phyloP scores from a whole-genome alignment of 441 rosid species.

The Gossypium aridum region DNA sequence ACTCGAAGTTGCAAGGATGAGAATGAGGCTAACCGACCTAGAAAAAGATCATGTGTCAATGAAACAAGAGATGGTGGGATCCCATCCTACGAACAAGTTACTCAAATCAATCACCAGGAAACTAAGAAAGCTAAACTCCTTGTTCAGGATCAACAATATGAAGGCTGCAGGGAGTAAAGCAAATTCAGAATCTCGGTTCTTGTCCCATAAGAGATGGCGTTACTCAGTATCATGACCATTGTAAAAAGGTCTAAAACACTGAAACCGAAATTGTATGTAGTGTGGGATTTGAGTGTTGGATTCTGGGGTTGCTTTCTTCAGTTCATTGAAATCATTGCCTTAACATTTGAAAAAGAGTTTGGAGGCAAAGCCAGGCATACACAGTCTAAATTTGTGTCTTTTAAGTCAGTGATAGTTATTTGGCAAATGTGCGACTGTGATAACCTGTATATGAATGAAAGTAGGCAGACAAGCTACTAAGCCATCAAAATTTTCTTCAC shows the following conservation, averaged over 20 bases:
- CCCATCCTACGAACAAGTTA: slow-evolving; percentile 65
- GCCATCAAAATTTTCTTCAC: not conserved
- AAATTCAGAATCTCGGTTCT: slow-evolving; percentile 54
- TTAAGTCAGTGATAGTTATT: not conserved
- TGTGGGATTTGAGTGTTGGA: not conserved
- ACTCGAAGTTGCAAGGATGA: slow-evolving; percentile 95
- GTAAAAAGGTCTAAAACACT: slow-evolving; percentile 12
- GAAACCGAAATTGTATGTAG: slow-evolving; percentile 15
- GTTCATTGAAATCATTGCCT: not conserved
- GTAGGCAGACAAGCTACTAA: not conserved
- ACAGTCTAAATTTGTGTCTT: not conserved
- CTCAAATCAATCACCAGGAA: slow-evolving; percentile 73
- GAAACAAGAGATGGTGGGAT: slow-evolving; percentile 70
- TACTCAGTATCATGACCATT: slow-evolving; percentile 63
- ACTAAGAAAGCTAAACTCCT: slow-evolving; percentile 67
- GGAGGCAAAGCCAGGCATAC: not conserved
- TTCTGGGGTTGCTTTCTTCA: slow-evolving; percentile 5
- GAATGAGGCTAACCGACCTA: slow-evolving; percentile 90
- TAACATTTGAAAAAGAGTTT: not conserved
- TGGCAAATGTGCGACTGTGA: slow-evolving; percentile 2
- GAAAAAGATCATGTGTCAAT: slow-evolving; percentile 92
- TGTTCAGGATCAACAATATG: slow-evolving; percentile 54
- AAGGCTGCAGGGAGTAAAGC: slow-evolving; percentile 49
- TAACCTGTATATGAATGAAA: slow-evolving; percentile 3
- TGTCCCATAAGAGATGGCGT: slow-evolving; percentile 69